Percentiles rank a stretch among this genome's conserved stretches.
Conservation (phyloP, 2,329 filamentous ascomycete species). For the Neocatenulostroma microsporum region DNA sequence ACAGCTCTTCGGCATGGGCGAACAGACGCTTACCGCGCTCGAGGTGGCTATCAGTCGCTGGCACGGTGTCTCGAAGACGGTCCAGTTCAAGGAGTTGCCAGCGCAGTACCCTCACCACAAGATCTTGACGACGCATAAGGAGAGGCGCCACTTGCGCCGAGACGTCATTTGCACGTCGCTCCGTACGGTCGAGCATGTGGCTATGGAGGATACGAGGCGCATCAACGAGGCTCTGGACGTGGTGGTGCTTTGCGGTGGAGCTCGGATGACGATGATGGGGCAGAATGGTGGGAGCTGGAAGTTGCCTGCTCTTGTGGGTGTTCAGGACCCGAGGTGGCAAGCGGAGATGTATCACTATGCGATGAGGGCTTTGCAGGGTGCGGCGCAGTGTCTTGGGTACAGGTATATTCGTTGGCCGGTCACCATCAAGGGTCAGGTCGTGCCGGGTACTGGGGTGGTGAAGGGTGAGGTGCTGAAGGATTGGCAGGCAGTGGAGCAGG, state of each 20-base stretch:
- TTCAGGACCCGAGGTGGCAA: too few relatives aligned
- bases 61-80: not conserved
- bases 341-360: constrained; percentile 3
- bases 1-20: constrained; percentile 7
- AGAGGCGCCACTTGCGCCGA: not conserved
- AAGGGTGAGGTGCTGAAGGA: constrained; percentile 2
- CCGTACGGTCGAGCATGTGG: too few relatives aligned
- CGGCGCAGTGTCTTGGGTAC: not conserved
- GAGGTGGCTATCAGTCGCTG: constrained; percentile 1
- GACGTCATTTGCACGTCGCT: too few relatives aligned
- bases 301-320: too few relatives aligned
- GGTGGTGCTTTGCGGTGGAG: too few relatives aligned
- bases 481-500: not conserved
- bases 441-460: constrained; percentile 5
- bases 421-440: constrained; percentile 2
- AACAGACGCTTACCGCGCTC: constrained; percentile 4
- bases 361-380: not conserved
- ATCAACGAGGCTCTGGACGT: too few relatives aligned
- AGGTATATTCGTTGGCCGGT: constrained; percentile 8
- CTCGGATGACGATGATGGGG: not conserved
- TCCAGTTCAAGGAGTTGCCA: not conserved
- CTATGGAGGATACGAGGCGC: too few relatives aligned
- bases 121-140: too few relatives aligned
- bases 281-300: too few relatives aligned
- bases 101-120: too few relatives aligned